Base-by-base conservation (phyloP, 2,329 filamentous ascomycete genomes). In the Byssothecium circinans region DNA sequence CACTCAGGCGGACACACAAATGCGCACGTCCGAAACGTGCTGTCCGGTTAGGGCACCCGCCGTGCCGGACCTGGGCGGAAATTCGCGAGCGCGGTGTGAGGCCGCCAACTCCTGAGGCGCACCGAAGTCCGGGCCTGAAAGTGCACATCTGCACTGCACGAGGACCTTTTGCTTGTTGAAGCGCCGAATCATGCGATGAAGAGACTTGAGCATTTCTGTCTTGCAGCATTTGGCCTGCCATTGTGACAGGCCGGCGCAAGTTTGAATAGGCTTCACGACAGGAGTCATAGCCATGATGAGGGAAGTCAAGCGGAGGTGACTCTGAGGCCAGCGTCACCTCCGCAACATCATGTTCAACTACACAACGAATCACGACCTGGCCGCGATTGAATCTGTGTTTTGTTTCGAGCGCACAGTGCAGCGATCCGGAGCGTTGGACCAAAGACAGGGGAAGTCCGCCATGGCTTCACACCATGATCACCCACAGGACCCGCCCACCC, bases 391-490 rank as follows among this genome's bases (percentile, higher is more conserved):
- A 10, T 36, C 20, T 11, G 19, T 17, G 18, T 36, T 36, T 36
- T 19, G 33, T 19, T 36, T 36, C 33, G 19, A 7, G 8, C 4
- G 10, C 17, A 38, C 8, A 4, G 35, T 17, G 35, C n/a, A 38
- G 17, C 5, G 23, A 22, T 22, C 37, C 37, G 15, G 3, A 10
- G 14, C 2, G 20, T 29, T 40, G 37, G 37, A 22, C n/a, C 17
- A 32, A 12, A 32, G 29, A n/a, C 29, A 8, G 12, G 22, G 37
- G 7, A 8, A 29, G 22, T 40, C 20, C 20, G 37, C 19, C 36
- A 39, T 25, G 36, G 36, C 36, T 39, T 39, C 36, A 32, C 29
- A 32, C 29, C 29, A 32, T 12, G 29, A 32, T n/a, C 29, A 32
- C 12, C 29, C 29, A 32, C 29, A n/a, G 14, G 29, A 32, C 12